These are phyloP conservation scores for Cordia subcordata DNA, from an alignment of 257 asterid species.

Conservation along the genomic window DNA sequence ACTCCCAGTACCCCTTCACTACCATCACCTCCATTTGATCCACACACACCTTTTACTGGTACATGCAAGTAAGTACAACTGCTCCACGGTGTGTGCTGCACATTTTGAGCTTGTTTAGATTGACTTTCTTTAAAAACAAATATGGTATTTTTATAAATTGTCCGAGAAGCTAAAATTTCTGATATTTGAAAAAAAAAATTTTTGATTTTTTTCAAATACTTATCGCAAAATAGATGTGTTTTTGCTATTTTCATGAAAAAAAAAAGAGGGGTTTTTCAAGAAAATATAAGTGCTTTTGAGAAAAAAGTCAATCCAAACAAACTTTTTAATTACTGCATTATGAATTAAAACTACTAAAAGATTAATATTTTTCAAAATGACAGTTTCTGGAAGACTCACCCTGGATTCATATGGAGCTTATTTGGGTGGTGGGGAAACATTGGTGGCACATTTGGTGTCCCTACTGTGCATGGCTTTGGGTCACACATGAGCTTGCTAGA, in stretches of 20 bases:
- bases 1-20: slow-evolving; percentile 19
- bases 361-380: slow-evolving; percentile 8
- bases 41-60: slow-evolving; percentile 71
- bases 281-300: too few species aligned
- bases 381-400: slow-evolving; percentile 48
- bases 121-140: too few species aligned
- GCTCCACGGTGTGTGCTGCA: not conserved
- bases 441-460: slow-evolving; percentile 26
- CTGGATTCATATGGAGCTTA: slow-evolving; percentile 28
- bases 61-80: slow-evolving; percentile 70
- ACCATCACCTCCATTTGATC: slow-evolving; percentile 64
- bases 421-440: slow-evolving; percentile 36
- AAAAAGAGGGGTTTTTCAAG: too few species aligned
- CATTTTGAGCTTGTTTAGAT: too few species aligned
- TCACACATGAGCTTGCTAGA: slow-evolving; percentile 49
- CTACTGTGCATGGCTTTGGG: slow-evolving; percentile 31
- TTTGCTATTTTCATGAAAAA: too few species aligned
- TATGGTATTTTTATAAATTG: too few species aligned
- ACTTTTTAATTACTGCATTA: too few species aligned
- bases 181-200: too few species aligned
- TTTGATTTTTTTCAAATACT: too few species aligned
- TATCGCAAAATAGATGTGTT: too few species aligned
- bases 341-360: not conserved
- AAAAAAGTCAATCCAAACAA: too few species aligned
- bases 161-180: too few species aligned